Percentiles rank a stretch among this genome's conserved stretches.
Conservation (phyloP, 2,329 filamentous ascomycete genomes). For the Nemania serpens region DNA sequence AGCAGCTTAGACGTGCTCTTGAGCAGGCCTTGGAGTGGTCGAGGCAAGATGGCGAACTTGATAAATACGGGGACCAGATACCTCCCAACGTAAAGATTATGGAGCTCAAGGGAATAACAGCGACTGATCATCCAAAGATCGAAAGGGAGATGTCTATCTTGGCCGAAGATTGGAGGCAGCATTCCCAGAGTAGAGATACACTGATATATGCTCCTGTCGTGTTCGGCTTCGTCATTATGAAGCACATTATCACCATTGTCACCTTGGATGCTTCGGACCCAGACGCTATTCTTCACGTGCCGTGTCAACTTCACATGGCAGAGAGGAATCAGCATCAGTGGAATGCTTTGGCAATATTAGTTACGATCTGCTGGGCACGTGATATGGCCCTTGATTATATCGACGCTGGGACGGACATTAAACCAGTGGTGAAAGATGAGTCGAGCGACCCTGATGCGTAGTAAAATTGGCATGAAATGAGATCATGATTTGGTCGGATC, state of each 20-base stretch:
- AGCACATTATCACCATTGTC: constrained; percentile 40
- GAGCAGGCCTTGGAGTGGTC: constrained; percentile 36
- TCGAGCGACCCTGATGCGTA: constrained; percentile 37
- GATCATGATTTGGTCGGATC: neutral
- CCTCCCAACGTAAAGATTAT: constrained; percentile 34
- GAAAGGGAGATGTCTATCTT: constrained; percentile 30
- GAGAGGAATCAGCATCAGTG: constrained; percentile 41
- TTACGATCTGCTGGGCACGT: constrained; percentile 42
- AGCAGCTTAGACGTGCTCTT: constrained; percentile 30
- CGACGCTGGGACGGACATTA: constrained; percentile 15
- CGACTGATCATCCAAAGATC: constrained; percentile 26
- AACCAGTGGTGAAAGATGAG: constrained; percentile 11
- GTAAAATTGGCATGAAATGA: constrained; percentile 24
- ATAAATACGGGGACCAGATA: constrained; percentile 26
- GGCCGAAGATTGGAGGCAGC: constrained; percentile 31
- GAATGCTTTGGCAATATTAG: constrained; percentile 42
- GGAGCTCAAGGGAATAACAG: constrained; percentile 25
- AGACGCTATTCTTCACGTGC: constrained; percentile 34
- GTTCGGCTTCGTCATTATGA: constrained; percentile 40
- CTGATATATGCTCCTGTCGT: constrained; percentile 34
- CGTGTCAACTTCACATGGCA: constrained; percentile 39
- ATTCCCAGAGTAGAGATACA: neutral
- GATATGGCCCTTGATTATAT: constrained; percentile 32
- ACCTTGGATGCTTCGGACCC: constrained; percentile 38
- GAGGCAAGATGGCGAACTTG: constrained; percentile 33